Evolutionary conservation across 306 rosid species (phyloP).

Genomic region (Ormosia semicastrata): DNA sequence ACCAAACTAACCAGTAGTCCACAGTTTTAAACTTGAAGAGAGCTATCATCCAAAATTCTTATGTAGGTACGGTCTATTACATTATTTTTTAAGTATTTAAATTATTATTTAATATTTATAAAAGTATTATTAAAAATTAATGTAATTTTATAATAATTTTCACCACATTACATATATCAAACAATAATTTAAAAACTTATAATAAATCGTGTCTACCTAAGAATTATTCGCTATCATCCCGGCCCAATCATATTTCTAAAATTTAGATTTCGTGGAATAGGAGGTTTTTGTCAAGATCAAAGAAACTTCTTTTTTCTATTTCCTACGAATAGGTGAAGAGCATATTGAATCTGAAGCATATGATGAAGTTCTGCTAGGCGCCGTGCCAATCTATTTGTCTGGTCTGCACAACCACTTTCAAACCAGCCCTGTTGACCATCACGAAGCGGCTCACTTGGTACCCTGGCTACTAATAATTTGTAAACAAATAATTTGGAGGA

Average conservation of each 20-base stretch:
- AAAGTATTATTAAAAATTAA: too few species aligned
- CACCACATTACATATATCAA: too few species aligned
- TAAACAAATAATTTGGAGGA: neutral
- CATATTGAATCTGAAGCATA: neutral
- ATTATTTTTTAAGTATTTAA: too few species aligned
- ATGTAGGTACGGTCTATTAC: too few species aligned
- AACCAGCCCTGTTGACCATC: neutral
- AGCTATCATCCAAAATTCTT: neutral
- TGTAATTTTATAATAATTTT: too few species aligned
- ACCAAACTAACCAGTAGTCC: neutral
- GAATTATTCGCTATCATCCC: too few species aligned
- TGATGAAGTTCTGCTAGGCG: neutral
- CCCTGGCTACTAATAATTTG: constrained; percentile 2
- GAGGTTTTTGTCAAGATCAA: constrained; percentile 15
- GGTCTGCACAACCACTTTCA: neutral
- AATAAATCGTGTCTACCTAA: too few species aligned
- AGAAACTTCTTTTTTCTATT: neutral
- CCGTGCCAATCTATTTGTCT: constrained; percentile 25
- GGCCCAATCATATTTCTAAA: neutral
- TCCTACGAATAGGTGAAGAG: neutral
- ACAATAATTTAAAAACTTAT: too few species aligned
- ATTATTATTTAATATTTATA: too few species aligned
- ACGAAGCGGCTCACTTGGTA: neutral
- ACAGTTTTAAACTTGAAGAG: neutral
- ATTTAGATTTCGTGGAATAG: neutral